Evolutionary conservation across 129 eudicot genomes (phyloP).

Genomic region (Lactuca sativa): DNA sequence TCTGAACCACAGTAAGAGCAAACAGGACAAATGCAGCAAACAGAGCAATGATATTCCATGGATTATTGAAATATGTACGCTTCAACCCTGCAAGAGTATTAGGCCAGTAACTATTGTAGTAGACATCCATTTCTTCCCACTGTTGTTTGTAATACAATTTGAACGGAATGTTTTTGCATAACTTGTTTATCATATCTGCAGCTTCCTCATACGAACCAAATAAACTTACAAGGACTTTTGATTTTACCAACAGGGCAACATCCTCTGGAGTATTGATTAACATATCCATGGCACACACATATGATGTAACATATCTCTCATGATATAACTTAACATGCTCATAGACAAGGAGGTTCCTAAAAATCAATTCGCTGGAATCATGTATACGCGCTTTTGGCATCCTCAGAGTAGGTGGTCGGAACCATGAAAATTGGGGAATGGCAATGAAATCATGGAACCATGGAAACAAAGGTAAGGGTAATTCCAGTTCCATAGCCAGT

Average conservation of each 20-base stretch:
- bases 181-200: neutral
- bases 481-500: neutral
- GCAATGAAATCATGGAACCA: too few species aligned
- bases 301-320: too few species aligned
- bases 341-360: neutral
- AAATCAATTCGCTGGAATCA: neutral
- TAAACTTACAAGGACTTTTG: neutral
- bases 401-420: neutral
- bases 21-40: too few species aligned
- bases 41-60: too few species aligned
- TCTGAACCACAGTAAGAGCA: too few species aligned
- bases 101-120: neutral
- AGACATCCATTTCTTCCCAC: neutral
- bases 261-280: neutral
- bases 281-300: too few species aligned
- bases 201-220: neutral
- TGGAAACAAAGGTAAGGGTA: neutral
- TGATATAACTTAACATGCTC: too few species aligned
- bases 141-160: neutral
- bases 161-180: conserved; percentile 7
- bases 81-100: neutral
- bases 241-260: conserved; percentile 1
- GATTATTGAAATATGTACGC: too few species aligned
- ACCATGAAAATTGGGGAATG: neutral
- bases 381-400: neutral